phyloP scores from a whole-genome alignment of 441 rosid genomes.

The Croton laevigatus region DNA sequence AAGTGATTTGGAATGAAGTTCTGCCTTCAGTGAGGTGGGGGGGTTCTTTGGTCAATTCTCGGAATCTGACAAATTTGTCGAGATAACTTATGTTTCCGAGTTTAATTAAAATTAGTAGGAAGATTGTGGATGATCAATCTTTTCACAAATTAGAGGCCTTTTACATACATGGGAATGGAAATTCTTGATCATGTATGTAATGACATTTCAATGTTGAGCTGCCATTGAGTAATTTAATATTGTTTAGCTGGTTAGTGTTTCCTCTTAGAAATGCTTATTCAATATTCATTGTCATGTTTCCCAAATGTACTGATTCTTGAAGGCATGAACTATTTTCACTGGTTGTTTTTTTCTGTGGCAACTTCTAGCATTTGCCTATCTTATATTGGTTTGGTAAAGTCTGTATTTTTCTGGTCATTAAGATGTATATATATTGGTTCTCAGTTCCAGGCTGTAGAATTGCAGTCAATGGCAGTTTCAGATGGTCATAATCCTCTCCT shows the following conservation, averaged over 20 bases:
- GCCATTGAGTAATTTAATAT: not conserved
- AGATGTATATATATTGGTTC: constrained; percentile 12
- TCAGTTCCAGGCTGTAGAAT: not conserved
- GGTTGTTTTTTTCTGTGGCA: constrained; percentile 6
- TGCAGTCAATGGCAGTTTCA: constrained; percentile 59
- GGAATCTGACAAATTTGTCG: not conserved
- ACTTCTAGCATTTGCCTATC: constrained; percentile 26
- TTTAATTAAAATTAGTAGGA: not conserved
- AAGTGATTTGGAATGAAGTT: not conserved
- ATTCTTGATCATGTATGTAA: not conserved
- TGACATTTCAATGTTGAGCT: not conserved
- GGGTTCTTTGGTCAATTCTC: constrained; percentile 4
- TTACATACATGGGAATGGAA: not conserved
- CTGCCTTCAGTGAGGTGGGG: not conserved
- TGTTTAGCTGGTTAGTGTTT: not conserved
- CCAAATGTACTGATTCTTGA: not conserved
- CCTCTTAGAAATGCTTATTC: not conserved
- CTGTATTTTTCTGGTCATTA: constrained; percentile 18
- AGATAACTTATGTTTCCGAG: not conserved
- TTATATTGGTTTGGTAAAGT: constrained; percentile 22
- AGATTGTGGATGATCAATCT: not conserved
- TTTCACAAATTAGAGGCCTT: not conserved
- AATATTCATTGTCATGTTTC: not conserved
- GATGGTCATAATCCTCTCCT: constrained; percentile 71
- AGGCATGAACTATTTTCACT: constrained; percentile 1